Evolutionary conservation across 371 early-diverging fungal genomes (phyloP), one percentile per base, ranked within the genome.

Genomic region (Rhizopus stolonifer): DNA sequence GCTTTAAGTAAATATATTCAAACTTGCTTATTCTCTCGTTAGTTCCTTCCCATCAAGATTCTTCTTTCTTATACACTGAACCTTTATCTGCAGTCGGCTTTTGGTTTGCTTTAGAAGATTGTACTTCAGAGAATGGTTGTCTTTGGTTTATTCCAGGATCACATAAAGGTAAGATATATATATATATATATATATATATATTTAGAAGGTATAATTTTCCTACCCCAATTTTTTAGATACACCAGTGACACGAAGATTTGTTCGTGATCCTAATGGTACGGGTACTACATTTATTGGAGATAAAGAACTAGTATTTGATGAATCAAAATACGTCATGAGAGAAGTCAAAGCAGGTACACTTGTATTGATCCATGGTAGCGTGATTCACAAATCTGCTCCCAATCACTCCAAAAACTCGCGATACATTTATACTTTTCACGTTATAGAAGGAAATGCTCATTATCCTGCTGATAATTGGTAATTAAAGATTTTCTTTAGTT

Each of bases 91-190:
- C 95, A 0, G 70, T 82, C 17, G 96, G 96, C 3, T 87, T 94
- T 56, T 96, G 97, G 97, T 88, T 93, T 64, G 94, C 96, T 1
- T 76, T 95, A 15, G 94, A 96, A 61, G 93, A 96, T 55, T 93
- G 93, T 73, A 94, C 94, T 0, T 68, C 79, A 9, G 67, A 76
- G 36, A 95, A 96, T 61, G 96, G 97, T 0, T 93, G 93, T 56
- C 82, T 96, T 56, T 88, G 82, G 58, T 93, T 92, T 64, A 75
- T 88, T 0, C 93, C 92, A 5, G 92, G 92, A 8, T 91, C 92
- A 9, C 95, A 95, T 67, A 90, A 90, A 64, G 68, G 84, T 75
- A 71, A 22, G 63, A 42, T 4, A 0, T 26, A 48, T 33, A 46
- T 7, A 44, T 31, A 40, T 25, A 5, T 10, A 18, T 36, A 18